Evolutionary conservation across 441 rosid species (phyloP).

Genomic region (Adansonia gregorii): DNA sequence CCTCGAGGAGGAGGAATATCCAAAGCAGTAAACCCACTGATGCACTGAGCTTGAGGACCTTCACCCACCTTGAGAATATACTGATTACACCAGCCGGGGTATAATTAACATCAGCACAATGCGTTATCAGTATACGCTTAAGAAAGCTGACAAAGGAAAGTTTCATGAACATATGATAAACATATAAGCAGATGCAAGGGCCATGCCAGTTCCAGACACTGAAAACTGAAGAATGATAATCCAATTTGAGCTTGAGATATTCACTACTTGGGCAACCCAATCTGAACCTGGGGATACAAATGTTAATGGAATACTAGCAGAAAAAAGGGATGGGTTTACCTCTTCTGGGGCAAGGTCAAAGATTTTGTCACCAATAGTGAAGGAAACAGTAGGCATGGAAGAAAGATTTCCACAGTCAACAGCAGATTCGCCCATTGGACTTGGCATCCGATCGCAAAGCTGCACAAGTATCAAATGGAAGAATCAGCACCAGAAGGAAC

Average conservation of each 20-base stretch:
- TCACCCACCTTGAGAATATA: conserved; percentile 70
- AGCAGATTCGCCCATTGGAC: conserved; percentile 69
- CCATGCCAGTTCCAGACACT: no score
- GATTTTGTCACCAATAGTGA: conserved; percentile 57
- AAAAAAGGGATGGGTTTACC: conserved; percentile 14
- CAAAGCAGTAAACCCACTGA: conserved; percentile 65
- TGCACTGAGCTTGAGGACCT: conserved; percentile 62
- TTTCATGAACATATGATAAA: not conserved
- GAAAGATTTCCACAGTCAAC: conserved; percentile 62
- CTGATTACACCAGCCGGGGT: conserved; percentile 41
- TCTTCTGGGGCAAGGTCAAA: conserved; percentile 53
- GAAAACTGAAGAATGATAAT: not conserved
- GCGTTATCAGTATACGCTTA: not conserved
- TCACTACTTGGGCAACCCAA: no score
- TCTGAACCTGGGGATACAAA: not conserved
- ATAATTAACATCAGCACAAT: conserved; percentile 1
- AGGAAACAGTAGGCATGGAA: conserved; percentile 66
- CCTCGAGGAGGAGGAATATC: conserved; percentile 74
- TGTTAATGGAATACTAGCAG: not conserved
- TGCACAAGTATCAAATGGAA: conserved; percentile 23
- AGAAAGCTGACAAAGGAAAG: not conserved
- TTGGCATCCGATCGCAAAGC: conserved; percentile 71
- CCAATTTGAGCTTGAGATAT: not conserved
- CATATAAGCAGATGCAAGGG: not conserved
- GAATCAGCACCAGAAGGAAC: conserved; percentile 9